Evolutionary conservation across 371 early-diverging fungal genomes (phyloP).

Genomic region (Lichtheimia hyalospora): DNA sequence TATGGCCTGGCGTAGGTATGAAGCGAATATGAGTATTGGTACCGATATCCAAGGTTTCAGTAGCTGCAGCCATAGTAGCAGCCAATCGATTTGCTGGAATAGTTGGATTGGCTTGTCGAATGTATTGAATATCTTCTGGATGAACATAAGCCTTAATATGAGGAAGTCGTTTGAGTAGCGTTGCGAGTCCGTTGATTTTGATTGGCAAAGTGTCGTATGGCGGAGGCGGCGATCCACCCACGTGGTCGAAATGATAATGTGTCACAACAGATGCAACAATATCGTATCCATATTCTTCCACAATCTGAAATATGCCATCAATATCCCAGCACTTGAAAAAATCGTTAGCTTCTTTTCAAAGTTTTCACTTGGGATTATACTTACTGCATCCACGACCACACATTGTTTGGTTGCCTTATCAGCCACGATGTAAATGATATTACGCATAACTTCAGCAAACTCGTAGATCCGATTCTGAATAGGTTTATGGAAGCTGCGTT

Average conservation of each 20-base stretch:
- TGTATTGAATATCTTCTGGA: conserved; percentile 71
- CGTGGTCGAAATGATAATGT: conserved; percentile 87
- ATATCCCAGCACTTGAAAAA: conserved; percentile 82
- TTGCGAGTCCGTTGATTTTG: conserved; percentile 75
- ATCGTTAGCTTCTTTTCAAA: not conserved
- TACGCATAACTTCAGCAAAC: conserved; percentile 80
- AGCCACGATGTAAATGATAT: conserved; percentile 78
- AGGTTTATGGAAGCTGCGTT: conserved; percentile 52
- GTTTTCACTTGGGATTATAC: not conserved
- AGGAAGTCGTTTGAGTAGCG: conserved; percentile 68
- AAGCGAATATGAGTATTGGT: conserved; percentile 54
- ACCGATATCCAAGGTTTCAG: conserved; percentile 57
- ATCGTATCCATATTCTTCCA: conserved; percentile 58
- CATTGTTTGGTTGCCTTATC: conserved; percentile 67
- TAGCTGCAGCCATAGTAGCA: conserved; percentile 59
- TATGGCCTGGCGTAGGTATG: conserved; percentile 90
- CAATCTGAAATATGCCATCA: conserved; percentile 68
- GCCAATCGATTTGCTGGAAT: conserved; percentile 60
- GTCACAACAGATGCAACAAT: conserved; percentile 76
- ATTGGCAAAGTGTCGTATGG: conserved; percentile 80
- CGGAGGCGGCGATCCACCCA: conserved; percentile 74
- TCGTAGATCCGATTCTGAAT: conserved; percentile 75
- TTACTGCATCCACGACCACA: conserved; percentile 78
- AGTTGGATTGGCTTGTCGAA: conserved; percentile 68
- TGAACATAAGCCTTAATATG: conserved; percentile 74